phyloP scores from a whole-genome alignment of 2,329 filamentous ascomycete genomes.

The Verruconis gallopava region DNA sequence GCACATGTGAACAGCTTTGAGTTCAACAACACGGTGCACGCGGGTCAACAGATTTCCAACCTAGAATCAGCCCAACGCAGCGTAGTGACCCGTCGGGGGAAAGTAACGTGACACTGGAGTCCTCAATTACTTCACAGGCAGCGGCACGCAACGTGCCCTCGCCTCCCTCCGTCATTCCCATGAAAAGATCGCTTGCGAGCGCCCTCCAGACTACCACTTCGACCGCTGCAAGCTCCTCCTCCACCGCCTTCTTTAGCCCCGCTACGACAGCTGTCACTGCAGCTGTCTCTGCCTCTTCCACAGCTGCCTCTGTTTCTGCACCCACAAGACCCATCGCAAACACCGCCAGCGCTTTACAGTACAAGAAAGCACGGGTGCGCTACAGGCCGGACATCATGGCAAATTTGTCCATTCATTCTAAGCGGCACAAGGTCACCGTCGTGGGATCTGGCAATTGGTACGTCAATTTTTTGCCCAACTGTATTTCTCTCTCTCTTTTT shows the following conservation, averaged over 20 bases:
- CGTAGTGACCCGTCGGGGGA: too few species aligned
- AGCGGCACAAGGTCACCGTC: constrained; percentile 85
- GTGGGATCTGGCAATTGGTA: constrained; percentile 96
- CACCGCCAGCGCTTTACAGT: neutral
- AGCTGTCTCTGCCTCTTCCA: neutral
- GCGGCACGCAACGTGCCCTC: neutral
- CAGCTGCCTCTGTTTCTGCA: neutral
- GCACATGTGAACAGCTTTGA: too few species aligned
- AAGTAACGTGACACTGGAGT: too few species aligned
- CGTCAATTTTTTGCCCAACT: too few species aligned
- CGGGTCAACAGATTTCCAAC: too few species aligned
- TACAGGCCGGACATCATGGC: constrained; percentile 2
- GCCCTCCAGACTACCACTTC: neutral
- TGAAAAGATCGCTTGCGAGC: constrained; percentile 1
- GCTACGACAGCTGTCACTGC: neutral
- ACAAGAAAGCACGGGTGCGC: constrained; percentile 1
- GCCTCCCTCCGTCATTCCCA: neutral
- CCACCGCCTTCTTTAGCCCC: neutral
- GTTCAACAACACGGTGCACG: too few species aligned
- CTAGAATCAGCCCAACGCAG: too few species aligned
- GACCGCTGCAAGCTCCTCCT: too few species aligned
- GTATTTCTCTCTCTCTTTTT: too few species aligned
- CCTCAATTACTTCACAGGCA: neutral
- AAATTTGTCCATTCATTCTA: constrained; percentile 19
- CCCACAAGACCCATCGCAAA: neutral